phyloP scores from a whole-genome alignment of 345 rosid genomes.

The Sisymbrium altissimum region DNA sequence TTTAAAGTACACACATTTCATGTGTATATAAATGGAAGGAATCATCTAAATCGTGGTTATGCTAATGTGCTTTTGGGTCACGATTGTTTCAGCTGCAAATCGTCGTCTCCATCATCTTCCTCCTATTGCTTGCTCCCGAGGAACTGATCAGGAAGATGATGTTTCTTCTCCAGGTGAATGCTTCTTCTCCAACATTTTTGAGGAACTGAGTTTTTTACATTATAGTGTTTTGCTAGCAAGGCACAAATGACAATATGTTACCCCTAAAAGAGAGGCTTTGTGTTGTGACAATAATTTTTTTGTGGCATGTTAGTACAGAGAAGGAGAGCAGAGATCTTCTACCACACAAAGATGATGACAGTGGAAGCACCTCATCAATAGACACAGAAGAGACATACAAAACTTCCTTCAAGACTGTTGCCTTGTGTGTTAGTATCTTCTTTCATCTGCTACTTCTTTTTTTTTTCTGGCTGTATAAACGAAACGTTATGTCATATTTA shows the following conservation, averaged over 20 bases:
- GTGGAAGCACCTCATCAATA: slow-evolving; percentile 17
- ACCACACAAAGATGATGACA: slow-evolving; percentile 29
- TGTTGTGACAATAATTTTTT: slow-evolving; percentile 15
- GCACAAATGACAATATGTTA: background rate
- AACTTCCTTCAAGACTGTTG: slow-evolving; percentile 72
- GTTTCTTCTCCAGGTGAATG: slow-evolving; percentile 53
- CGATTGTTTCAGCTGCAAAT: slow-evolving; percentile 33
- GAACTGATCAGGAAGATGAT: slow-evolving; percentile 54
- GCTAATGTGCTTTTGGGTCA: slow-evolving; percentile 21
- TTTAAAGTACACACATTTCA: background rate
- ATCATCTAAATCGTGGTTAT: background rate
- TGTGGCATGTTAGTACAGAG: slow-evolving; percentile 45
- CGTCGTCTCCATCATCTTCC: slow-evolving; percentile 27
- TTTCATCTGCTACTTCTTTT: background rate
- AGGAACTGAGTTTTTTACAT: background rate
- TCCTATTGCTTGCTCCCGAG: slow-evolving; percentile 44
- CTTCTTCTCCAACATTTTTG: slow-evolving; percentile 22
- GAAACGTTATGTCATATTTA: background rate
- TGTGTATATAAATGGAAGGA: background rate
- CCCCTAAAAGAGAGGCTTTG: background rate
- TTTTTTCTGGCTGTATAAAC: slow-evolving; percentile 3
- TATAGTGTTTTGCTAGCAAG: background rate
- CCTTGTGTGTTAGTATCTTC: slow-evolving; percentile 64
- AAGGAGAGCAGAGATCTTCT: slow-evolving; percentile 36
- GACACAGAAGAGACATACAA: slow-evolving; percentile 37